These are phyloP conservation scores for Rhodocollybia butyracea DNA, from an alignment of 768 basidiomycete species.

Conservation along the genomic window DNA sequence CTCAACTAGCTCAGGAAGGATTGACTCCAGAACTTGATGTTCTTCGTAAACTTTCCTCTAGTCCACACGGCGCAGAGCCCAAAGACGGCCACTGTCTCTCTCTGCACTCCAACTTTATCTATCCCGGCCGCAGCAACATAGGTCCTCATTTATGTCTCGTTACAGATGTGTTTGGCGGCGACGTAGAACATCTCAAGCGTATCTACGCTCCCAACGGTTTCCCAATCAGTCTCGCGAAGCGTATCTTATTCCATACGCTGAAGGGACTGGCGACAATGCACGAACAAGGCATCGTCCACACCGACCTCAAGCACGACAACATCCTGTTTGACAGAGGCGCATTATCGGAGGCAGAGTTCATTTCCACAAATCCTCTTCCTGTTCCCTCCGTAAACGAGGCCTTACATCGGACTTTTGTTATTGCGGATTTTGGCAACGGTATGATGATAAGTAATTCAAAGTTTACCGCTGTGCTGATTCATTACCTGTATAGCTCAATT, in stretches of 20 bases:
- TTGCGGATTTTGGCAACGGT: constrained; percentile 27
- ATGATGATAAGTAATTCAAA: constrained; percentile 1
- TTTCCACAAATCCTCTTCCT: constrained; percentile 18
- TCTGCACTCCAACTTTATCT: constrained; percentile 14
- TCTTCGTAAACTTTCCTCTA: constrained; percentile 11
- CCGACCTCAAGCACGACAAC: constrained; percentile 28
- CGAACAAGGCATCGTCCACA: constrained; percentile 20
- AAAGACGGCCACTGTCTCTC: constrained; percentile 7
- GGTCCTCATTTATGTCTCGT: constrained; percentile 27
- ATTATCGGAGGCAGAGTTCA: constrained; percentile 9
- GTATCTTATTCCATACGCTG: constrained; percentile 22
- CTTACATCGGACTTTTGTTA: constrained; percentile 17
- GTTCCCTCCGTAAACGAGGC: constrained; percentile 19
- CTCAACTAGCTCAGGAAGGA: constrained; percentile 15
- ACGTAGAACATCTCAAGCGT: constrained; percentile 17
- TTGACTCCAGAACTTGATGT: constrained; percentile 20
- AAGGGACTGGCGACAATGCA: constrained; percentile 21
- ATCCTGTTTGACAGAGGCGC: constrained; percentile 18
- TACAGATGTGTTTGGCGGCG: constrained; percentile 20
- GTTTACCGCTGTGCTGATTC: constrained; percentile 4
- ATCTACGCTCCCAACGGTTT: constrained; percentile 10
- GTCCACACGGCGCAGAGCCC: not conserved
- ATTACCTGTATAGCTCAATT: constrained; percentile 8
- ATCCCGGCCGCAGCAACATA: constrained; percentile 17
- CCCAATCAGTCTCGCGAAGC: constrained; percentile 24